Base-by-base conservation (phyloP, 108 stramenopile genomes). In the Fragilaria radians region DNA sequence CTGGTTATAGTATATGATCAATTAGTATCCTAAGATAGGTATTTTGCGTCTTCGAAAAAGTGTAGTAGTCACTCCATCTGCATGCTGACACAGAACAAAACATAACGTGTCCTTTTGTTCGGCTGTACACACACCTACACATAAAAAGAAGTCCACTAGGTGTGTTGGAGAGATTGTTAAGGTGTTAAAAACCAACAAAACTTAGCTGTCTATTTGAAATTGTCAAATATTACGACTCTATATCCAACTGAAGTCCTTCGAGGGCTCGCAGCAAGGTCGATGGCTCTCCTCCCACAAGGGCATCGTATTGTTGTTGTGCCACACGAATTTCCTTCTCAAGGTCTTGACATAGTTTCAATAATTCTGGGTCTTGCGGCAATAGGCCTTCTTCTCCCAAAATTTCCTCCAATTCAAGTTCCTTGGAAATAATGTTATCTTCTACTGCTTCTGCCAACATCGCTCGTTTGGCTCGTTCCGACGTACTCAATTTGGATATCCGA, bases 361-460 rank as follows among this genome's bases (percentile, higher is more conserved):
- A 26, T 36, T 63, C 64, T 2, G 32, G 59, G 23, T 65, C 63
- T 1, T 21, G 5, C 42, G 68, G 54, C 27, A 52, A 14, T 9
- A 25, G 52, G 14, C 65, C 71, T 29, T 62, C 63, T 14, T 63
- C 64, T 11, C 57, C 47, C 9, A 70, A 46, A 21, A 65, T 25
- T 36, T 48, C 59, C 19, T 82, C 81, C 30, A 82, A 46, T 36
- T 82, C 74, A 42, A 78, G 75, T 0, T 52, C 32, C n/a, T 78
- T 48, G 22, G 57, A 54, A 61, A 77, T 72, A 24, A 82, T 74
- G 23, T 77, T 49, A 57, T 82, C 77, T 65, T 82, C 81, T 19
- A 78, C 62, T 9, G 56, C 65, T 51, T 82, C 81, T 23, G 81
- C 81, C 42, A 82, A 50, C 74, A 82, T 73, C 22, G 81, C 81